Percentiles rank a stretch among this genome's conserved stretches.
Evolutionary conservation across 345 rosid genomes (phyloP).

Genomic region (Angophora floribunda): DNA sequence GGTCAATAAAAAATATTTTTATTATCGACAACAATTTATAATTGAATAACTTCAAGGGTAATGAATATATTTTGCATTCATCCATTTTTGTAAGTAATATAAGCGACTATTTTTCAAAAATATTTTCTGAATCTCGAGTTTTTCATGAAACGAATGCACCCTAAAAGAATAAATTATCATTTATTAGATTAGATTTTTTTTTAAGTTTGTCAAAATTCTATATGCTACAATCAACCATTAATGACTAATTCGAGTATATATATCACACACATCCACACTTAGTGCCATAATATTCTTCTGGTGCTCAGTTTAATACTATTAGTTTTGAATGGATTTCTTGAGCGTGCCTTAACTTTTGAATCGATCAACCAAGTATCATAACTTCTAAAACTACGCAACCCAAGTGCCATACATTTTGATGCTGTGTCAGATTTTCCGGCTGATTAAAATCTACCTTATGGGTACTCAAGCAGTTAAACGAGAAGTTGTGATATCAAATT

Average conservation of each 20-base stretch:
- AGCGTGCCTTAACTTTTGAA: background rate
- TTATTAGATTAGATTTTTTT: background rate
- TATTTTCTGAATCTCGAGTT: too few relatives aligned
- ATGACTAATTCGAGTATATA: background rate
- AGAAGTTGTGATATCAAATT: background rate
- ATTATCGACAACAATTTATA: too few relatives aligned
- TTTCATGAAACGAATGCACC: background rate
- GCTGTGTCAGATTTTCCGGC: background rate
- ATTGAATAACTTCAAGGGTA: too few relatives aligned
- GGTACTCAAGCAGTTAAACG: rapidly evolving
- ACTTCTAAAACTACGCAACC: background rate
- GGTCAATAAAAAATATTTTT: too few relatives aligned
- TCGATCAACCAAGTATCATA: background rate
- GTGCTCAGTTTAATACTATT: rapidly evolving
- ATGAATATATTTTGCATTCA: too few relatives aligned
- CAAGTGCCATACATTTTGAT: background rate
- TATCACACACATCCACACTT: background rate
- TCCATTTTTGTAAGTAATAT: too few relatives aligned
- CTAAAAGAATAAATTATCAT: background rate
- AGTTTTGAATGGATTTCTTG: too few relatives aligned
- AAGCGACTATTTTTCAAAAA: too few relatives aligned
- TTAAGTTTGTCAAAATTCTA: background rate
- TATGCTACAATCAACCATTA: background rate
- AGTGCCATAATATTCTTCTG: background rate
- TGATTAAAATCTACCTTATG: background rate